Evolutionary conservation across 768 basidiomycete genomes (phyloP).

Genomic region (Pulveroboletus sp.): DNA sequence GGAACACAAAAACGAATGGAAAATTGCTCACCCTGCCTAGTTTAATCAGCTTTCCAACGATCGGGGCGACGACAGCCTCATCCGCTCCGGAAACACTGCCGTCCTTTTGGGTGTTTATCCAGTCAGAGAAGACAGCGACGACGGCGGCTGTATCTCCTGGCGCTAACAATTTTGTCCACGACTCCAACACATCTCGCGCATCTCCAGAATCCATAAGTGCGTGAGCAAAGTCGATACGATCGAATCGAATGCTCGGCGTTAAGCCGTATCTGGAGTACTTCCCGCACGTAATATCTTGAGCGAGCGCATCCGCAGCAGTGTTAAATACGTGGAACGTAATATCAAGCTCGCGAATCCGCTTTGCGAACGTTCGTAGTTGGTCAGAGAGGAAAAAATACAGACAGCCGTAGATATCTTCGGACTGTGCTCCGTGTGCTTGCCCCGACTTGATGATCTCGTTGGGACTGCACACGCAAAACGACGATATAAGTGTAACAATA

Average conservation of each 20-base stretch:
- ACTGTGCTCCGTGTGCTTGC: constrained; percentile 29
- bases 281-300: constrained; percentile 32
- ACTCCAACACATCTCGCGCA: constrained; percentile 23
- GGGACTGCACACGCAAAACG: constrained; percentile 26
- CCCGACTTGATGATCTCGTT: constrained; percentile 37
- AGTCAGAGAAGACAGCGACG: constrained; percentile 42
- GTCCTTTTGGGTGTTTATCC: constrained; percentile 20
- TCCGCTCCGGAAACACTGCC: constrained; percentile 13
- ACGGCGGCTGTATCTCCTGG: constrained; percentile 29
- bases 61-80: constrained; percentile 4
- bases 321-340: constrained; percentile 32
- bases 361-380: constrained; percentile 35
- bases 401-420: constrained; percentile 44
- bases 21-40: constrained; percentile 19
- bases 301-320: constrained; percentile 36
- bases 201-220: constrained; percentile 34
- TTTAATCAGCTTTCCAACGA: constrained; percentile 13
- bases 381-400: constrained; percentile 42
- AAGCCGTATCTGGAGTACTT: constrained; percentile 19
- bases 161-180: constrained; percentile 37
- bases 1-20: not conserved
- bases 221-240: constrained; percentile 43
- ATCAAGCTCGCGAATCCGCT: constrained; percentile 34
- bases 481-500: not conserved
- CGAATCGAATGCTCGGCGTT: constrained; percentile 31